Conservation (phyloP, 805 yeast genomes). For the Monosporozyma aquatica region DNA sequence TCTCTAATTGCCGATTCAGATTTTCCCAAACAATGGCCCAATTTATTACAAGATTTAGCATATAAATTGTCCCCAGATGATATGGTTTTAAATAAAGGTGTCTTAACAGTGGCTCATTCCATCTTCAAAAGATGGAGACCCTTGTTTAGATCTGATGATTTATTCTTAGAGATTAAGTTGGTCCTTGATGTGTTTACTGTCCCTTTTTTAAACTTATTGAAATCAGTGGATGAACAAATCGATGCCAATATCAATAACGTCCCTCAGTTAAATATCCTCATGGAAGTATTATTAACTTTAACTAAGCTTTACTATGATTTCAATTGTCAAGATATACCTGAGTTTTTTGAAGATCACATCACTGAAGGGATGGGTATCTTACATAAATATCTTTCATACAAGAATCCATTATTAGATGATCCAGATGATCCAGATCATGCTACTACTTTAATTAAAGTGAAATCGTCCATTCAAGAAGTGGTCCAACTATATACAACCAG, state of each 20-base stretch:
- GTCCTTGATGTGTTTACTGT: conserved; percentile 75
- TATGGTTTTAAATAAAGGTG: conserved; percentile 70
- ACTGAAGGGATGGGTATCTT: conserved; percentile 66
- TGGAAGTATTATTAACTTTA: conserved; percentile 63
- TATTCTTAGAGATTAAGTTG: conserved; percentile 76
- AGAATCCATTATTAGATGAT: conserved; percentile 45
- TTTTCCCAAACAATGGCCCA: conserved; percentile 86
- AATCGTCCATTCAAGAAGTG: conserved; percentile 76
- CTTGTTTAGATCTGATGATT: conserved; percentile 78
- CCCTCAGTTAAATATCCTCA: conserved; percentile 44
- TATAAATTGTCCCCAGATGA: conserved; percentile 54
- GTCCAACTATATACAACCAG: conserved; percentile 79
- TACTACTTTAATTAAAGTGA: conserved; percentile 60
- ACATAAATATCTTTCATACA: conserved; percentile 67
- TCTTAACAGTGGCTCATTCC: conserved; percentile 85
- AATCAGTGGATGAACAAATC: conserved; percentile 59
- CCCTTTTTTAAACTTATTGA: conserved; percentile 68
- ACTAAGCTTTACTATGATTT: conserved; percentile 83
- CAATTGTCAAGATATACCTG: conserved; percentile 97
- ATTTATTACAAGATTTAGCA: conserved; percentile 65
- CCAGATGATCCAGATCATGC: conserved; percentile 53
- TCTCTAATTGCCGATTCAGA: conserved; percentile 91
- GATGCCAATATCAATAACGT: conserved; percentile 37
- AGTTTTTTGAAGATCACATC: conserved; percentile 90
- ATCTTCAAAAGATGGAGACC: conserved; percentile 97